These are phyloP conservation scores for Veloporphyrellus conicus DNA, from an alignment of 1,284 basidiomycete genomes.

Conservation along the genomic window DNA sequence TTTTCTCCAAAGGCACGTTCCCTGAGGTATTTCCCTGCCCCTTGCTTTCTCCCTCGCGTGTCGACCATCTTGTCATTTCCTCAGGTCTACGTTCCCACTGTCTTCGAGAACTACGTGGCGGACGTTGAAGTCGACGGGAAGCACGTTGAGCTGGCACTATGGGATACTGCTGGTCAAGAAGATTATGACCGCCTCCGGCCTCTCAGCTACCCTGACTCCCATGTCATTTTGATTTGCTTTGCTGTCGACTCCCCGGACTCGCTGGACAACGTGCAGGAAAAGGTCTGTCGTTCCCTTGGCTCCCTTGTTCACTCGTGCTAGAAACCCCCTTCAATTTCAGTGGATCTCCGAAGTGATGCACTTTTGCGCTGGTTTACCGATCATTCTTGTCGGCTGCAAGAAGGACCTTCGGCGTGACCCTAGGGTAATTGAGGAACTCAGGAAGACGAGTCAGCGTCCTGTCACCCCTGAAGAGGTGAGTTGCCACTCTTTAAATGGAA, in stretches of 20 bases:
- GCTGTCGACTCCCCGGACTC: slow-evolving; percentile 90
- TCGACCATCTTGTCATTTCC: neutral
- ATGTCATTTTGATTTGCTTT: slow-evolving; percentile 93
- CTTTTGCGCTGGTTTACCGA: slow-evolving; percentile 83
- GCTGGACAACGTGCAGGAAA: slow-evolving; percentile 93
- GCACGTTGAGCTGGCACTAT: slow-evolving; percentile 87
- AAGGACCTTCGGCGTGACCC: slow-evolving; percentile 81
- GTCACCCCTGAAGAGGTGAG: slow-evolving; percentile 72
- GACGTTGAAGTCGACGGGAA: slow-evolving; percentile 90
- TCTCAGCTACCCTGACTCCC: slow-evolving; percentile 86
- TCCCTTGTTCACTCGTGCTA: slow-evolving; percentile 1
- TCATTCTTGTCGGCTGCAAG: slow-evolving; percentile 92
- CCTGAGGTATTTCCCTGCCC: slow-evolving; percentile 61
- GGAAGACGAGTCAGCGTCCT: slow-evolving; percentile 77
- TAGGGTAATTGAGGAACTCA: slow-evolving; percentile 75
- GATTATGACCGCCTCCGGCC: slow-evolving; percentile 88
- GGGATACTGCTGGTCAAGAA: slow-evolving; percentile 96
- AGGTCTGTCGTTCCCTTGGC: slow-evolving; percentile 50
- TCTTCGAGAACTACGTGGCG: slow-evolving; percentile 88
- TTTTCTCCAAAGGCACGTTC: slow-evolving; percentile 90
- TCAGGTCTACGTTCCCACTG: slow-evolving; percentile 89
- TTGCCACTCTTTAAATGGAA: neutral
- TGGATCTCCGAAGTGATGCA: slow-evolving; percentile 95
- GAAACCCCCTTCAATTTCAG: slow-evolving; percentile 37
- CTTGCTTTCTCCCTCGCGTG: neutral